These are phyloP conservation scores for Sphaerulina populicola DNA, from an alignment of 2,329 filamentous ascomycete genomes.

Conservation along the genomic window DNA sequence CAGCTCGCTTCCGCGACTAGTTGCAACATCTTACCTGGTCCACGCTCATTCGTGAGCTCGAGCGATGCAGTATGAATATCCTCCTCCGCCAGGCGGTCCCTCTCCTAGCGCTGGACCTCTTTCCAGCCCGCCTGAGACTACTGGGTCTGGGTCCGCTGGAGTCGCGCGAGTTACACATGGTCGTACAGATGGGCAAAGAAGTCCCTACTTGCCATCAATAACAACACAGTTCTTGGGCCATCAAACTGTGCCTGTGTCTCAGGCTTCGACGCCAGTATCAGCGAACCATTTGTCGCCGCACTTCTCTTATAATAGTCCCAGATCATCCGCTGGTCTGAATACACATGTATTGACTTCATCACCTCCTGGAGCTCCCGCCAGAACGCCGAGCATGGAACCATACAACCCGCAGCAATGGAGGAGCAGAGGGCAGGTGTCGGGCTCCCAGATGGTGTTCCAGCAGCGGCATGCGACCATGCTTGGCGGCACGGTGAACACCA, in stretches of 20 bases:
- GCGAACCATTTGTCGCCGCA: conserved; percentile 29
- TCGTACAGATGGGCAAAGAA: conserved; percentile 11
- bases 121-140: conserved; percentile 24
- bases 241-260: conserved; percentile 30
- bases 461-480: conserved; percentile 26
- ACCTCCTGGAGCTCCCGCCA: conserved; percentile 23
- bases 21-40: conserved; percentile 15
- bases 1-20: conserved; percentile 12
- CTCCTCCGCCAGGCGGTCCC: conserved; percentile 24
- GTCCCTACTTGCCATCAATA: conserved; percentile 23
- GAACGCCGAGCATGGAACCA: conserved; percentile 30
- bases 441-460: conserved; percentile 32
- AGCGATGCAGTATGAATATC: conserved; percentile 25
- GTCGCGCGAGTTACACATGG: conserved; percentile 23
- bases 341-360: conserved; percentile 17
- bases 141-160: conserved; percentile 34
- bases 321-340: conserved; percentile 21
- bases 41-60: conserved; percentile 18
- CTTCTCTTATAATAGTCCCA: conserved; percentile 23
- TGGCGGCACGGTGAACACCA: conserved; percentile 34
- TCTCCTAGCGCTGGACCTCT: conserved; percentile 16
- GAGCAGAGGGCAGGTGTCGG: conserved; percentile 34
- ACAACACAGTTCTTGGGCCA: conserved; percentile 23
- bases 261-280: conserved; percentile 33
- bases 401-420: conserved; percentile 47